These are phyloP conservation scores for Solanum chilense DNA, from an alignment of 257 asterid genomes.

Conservation along the genomic window DNA sequence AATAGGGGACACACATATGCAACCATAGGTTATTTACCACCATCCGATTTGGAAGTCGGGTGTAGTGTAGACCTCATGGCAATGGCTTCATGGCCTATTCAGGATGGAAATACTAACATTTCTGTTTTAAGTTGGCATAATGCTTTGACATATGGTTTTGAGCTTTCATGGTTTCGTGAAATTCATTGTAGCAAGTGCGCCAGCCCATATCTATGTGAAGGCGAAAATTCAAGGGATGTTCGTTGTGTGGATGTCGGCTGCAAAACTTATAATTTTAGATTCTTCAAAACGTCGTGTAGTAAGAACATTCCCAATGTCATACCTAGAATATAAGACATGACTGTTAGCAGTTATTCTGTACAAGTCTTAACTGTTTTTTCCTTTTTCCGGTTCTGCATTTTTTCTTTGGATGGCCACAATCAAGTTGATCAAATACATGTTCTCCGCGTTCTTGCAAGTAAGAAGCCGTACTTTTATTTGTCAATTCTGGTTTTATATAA, in stretches of 20 bases:
- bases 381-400: no score
- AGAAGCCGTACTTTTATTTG: not conserved
- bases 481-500: not conserved
- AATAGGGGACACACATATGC: not conserved
- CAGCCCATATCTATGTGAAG: not conserved
- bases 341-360: not conserved
- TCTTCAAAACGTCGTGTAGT: not conserved
- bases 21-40: not conserved
- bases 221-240: not conserved
- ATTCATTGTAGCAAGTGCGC: not conserved
- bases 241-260: accelerated
- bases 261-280: not conserved
- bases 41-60: not conserved
- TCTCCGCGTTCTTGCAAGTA: not conserved
- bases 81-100: not conserved
- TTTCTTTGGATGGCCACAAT: not conserved
- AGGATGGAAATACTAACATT: not conserved
- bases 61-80: not conserved
- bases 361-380: not conserved
- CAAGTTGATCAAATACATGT: not conserved
- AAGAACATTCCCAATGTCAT: no score
- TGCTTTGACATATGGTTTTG: slow-evolving; percentile 21
- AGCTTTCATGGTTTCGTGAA: not conserved
- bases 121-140: slow-evolving; percentile 8
- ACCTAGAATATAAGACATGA: not conserved